Evolutionary conservation across 2,329 filamentous ascomycete species (phyloP).

Genomic region (Monosporascus sp.): DNA sequence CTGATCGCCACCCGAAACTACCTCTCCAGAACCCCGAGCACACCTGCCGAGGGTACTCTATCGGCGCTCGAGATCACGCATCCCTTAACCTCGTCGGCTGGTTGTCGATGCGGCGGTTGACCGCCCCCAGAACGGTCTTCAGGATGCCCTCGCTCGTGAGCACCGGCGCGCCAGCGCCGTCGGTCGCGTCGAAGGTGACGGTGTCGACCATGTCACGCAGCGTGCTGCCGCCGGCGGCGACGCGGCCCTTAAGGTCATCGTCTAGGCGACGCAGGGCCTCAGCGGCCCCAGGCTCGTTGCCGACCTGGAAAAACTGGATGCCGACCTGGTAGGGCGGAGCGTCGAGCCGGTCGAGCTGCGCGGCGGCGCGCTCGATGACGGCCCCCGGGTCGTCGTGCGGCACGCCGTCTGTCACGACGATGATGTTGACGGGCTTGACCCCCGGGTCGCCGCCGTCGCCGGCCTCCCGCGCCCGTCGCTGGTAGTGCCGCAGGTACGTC

Average conservation of each 20-base stretch:
- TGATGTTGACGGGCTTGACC: slow-evolving; percentile 78
- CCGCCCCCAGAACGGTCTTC: slow-evolving; percentile 67
- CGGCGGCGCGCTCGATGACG: slow-evolving; percentile 60
- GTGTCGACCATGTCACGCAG: slow-evolving; percentile 87
- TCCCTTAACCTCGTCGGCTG: too few relatives aligned
- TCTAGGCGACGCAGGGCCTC: slow-evolving; percentile 66
- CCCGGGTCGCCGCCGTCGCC: slow-evolving; percentile 28
- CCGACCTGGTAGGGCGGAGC: slow-evolving; percentile 77
- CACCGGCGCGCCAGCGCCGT: slow-evolving; percentile 30
- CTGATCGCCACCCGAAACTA: too few relatives aligned
- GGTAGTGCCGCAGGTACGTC: slow-evolving; percentile 59
- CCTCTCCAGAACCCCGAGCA: too few relatives aligned
- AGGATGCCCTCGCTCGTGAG: slow-evolving; percentile 67
- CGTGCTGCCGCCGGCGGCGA: slow-evolving; percentile 42
- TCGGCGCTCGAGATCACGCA: too few relatives aligned
- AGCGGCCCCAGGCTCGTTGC: slow-evolving; percentile 60
- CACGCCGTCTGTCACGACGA: slow-evolving; percentile 82
- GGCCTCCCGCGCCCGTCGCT: slow-evolving; percentile 28
- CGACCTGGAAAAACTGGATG: slow-evolving; percentile 92
- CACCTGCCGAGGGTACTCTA: too few relatives aligned
- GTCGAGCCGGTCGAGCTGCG: slow-evolving; percentile 61
- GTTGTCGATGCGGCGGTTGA: neutral
- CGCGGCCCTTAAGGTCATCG: slow-evolving; percentile 51
- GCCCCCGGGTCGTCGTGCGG: slow-evolving; percentile 74
- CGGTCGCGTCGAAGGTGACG: slow-evolving; percentile 60